Conservation (phyloP, 495 filamentous ascomycete species). For the Elaphomyces granulatus region DNA sequence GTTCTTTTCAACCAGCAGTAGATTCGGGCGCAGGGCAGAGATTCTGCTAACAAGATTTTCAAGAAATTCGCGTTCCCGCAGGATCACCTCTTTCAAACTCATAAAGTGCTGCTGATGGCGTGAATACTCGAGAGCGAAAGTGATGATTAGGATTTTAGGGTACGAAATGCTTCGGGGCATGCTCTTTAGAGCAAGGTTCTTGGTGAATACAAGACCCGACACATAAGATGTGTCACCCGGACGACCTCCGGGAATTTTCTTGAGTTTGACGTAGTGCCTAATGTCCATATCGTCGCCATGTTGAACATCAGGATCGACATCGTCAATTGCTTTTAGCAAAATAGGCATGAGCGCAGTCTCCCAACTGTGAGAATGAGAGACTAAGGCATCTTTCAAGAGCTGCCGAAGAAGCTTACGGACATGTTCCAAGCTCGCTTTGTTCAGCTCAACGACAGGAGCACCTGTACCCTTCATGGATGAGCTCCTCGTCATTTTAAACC, state of each 20-base stretch:
- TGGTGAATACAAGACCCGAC: conserved; percentile 90
- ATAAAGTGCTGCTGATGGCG: conserved; percentile 94
- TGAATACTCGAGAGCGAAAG: conserved; percentile 92
- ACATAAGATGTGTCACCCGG: conserved; percentile 90
- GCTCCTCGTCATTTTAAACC: conserved; percentile 57
- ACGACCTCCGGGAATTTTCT: conserved; percentile 80
- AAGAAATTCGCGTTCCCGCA: conserved; percentile 90
- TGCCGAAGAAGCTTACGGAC: conserved; percentile 74
- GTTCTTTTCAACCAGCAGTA: conserved; percentile 78
- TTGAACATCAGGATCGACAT: conserved; percentile 85
- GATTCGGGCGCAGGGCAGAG: conserved; percentile 61
- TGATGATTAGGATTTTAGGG: conserved; percentile 82
- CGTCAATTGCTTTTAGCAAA: conserved; percentile 78
- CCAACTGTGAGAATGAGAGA: conserved; percentile 64
- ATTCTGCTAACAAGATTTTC: conserved; percentile 90
- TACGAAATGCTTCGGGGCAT: conserved; percentile 79
- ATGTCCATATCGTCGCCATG: conserved; percentile 92
- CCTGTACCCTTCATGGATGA: conserved; percentile 70
- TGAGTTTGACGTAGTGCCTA: conserved; percentile 95
- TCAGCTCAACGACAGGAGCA: conserved; percentile 65
- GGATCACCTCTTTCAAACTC: conserved; percentile 93
- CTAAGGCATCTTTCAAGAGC: conserved; percentile 58
- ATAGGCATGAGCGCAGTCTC: conserved; percentile 87
- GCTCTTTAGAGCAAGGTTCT: conserved; percentile 88
- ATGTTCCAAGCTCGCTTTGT: conserved; percentile 74